These are phyloP conservation scores for Fraxinus ornus DNA, from an alignment of 305 asterid species.

Conservation along the genomic window DNA sequence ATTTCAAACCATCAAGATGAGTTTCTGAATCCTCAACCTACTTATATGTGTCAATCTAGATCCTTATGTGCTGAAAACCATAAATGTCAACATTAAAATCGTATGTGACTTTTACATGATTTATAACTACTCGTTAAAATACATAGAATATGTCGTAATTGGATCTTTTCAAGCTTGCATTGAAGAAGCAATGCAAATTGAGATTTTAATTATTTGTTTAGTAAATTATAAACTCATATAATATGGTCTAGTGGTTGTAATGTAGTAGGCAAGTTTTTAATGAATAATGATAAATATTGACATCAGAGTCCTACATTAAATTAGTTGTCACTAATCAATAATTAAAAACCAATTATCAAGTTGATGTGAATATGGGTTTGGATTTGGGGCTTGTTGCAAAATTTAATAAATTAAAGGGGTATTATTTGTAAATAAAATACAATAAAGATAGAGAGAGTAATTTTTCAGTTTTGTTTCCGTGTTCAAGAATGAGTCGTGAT, in stretches of 20 bases:
- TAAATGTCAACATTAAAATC: background rate
- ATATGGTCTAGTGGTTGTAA: background rate
- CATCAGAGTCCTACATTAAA: background rate
- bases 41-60: background rate
- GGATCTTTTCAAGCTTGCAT: background rate
- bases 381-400: background rate
- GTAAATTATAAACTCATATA: background rate
- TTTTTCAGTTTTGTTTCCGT: background rate
- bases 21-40: background rate
- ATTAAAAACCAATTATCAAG: background rate
- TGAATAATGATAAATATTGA: background rate
- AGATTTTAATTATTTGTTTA: background rate
- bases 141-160: background rate
- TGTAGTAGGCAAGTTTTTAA: background rate
- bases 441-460: background rate
- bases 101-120: background rate
- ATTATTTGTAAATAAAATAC: background rate
- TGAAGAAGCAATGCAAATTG: background rate
- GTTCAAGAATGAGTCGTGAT: background rate
- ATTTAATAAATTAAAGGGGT: background rate
- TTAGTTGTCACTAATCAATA: background rate
- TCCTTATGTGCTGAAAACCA: background rate
- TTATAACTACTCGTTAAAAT: background rate
- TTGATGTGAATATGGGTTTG: background rate
- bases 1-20: background rate